Evolutionary conservation across 768 basidiomycete genomes (phyloP), one percentile per base, ranked within the genome.

Genomic region (Termitomyces sp.): DNA sequence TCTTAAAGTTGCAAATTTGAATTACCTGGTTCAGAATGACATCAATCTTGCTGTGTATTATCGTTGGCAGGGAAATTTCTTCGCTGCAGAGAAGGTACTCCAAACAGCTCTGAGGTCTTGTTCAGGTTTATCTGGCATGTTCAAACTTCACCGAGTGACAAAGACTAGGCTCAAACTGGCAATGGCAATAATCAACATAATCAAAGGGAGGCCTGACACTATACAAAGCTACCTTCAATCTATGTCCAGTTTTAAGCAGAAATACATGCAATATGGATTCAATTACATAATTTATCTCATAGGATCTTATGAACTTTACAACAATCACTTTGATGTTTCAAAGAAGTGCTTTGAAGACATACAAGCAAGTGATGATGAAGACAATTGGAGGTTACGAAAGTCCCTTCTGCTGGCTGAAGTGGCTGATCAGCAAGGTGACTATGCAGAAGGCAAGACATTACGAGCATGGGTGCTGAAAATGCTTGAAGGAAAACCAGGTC

Each of bases 241-340:
- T 12, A 15, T 33, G n/a, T 19, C 9, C 7, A 19, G 5, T 19
- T 15, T 48, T 10, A 33, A 48, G 17, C 1, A 11, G n/a, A 31
- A n/a, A 47, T 12, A 9, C 2, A 5, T 3, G 1, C 8, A 9
- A 31, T 3, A 9, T 8, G 0, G 10, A 30, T 17, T 47, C 17
- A 5, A 8, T 31, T 0, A n/a, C 2, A 11, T n/a, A n/a, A n/a
- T n/a, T n/a, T n/a, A n/a, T n/a, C 3, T 5, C 2, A 19, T 11
- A 19, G 47, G 47, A 48, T 19, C 19, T 19, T 3, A 12, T 33
- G 47, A 31, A 33, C 47, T 48, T 10, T n/a, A 33, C n/a, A 21
- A 33, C n/a, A 19, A 15, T 19, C n/a, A 33, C 6, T 30, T 48
- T 1, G 47, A 48, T 7, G 14, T 33, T 15, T 31, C 47, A 14